A percentile compares a stretch with the other conserved stretches of the same genome.
These are phyloP conservation scores for Entelexis sorbosivorans DNA, from an alignment of 1,139 yeast species.

Conservation along the genomic window DNA sequence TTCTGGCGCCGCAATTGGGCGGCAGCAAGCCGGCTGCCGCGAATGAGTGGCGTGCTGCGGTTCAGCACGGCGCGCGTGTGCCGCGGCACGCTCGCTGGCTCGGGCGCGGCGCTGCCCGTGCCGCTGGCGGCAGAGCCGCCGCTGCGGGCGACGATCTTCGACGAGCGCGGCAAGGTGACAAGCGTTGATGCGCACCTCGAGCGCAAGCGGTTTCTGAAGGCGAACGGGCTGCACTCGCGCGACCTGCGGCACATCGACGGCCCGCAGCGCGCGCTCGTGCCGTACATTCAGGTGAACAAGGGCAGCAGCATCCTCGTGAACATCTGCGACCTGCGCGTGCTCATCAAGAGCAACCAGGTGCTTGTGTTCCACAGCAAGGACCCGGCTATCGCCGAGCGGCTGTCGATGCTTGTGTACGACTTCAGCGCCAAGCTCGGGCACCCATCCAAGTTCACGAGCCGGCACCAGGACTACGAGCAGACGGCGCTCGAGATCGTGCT, in stretches of 20 bases:
- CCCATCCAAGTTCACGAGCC: conserved; percentile 4
- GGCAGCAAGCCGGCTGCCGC: neutral
- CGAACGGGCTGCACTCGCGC: conserved; percentile 65
- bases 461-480: conserved; percentile 51
- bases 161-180: conserved; percentile 54
- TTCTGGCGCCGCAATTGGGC: conserved; percentile 3
- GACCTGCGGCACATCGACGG: conserved; percentile 79
- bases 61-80: neutral
- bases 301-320: conserved; percentile 63
- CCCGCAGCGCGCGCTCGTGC: conserved; percentile 50
- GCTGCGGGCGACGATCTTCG: conserved; percentile 64
- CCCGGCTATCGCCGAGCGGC: conserved; percentile 23
- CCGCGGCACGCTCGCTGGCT: neutral
- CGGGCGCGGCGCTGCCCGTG: neutral
- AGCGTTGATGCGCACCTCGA: conserved; percentile 63
- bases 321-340: conserved; percentile 70
- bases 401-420: conserved; percentile 61
- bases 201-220: conserved; percentile 57
- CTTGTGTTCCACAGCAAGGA: conserved; percentile 53
- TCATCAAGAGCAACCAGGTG: conserved; percentile 64
- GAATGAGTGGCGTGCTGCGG: neutral
- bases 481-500: conserved; percentile 78
- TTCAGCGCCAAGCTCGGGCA: conserved; percentile 61
- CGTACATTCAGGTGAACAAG: conserved; percentile 69
- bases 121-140: conserved; percentile 18